These are phyloP conservation scores for Pseudotsuga menziesii DNA, from an alignment of 75 land plant genomes.

Conservation along the genomic window DNA sequence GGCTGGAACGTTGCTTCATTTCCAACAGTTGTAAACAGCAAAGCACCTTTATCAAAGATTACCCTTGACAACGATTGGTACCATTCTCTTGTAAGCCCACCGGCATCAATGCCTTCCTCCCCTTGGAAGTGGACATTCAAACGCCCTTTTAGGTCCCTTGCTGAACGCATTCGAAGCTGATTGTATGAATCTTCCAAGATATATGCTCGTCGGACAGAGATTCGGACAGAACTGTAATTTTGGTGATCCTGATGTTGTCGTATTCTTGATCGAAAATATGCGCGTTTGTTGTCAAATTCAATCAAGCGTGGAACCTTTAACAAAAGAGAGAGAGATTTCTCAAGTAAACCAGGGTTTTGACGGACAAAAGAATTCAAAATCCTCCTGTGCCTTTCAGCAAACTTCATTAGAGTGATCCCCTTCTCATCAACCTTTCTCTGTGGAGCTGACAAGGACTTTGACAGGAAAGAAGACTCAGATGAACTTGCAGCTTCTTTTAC, in stretches of 20 bases:
- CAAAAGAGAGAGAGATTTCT: constrained; percentile 91
- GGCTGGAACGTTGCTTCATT: constrained; percentile 98
- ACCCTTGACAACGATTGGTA: constrained; percentile 91
- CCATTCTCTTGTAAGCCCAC: constrained; percentile 98
- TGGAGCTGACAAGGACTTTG: constrained; percentile 8
- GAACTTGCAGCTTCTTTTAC: constrained; percentile 59
- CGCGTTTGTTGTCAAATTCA: constrained; percentile 95
- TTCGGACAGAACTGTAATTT: constrained; percentile 82
- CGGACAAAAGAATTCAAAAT: constrained; percentile 89
- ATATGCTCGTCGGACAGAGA: constrained; percentile 89
- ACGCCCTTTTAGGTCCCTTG: constrained; percentile 89
- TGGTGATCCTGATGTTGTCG: constrained; percentile 98
- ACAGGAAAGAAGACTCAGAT: constrained; percentile 26
- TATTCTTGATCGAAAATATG: constrained; percentile 87
- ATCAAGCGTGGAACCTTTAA: constrained; percentile 87
- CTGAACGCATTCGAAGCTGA: constrained; percentile 84
- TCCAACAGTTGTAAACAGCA: constrained; percentile 96
- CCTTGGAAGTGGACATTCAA: constrained; percentile 97
- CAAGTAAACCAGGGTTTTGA: constrained; percentile 91
- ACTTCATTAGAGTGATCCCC: constrained; percentile 65
- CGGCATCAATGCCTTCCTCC: constrained; percentile 99
- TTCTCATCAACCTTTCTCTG: constrained; percentile 57
- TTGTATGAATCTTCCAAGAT: constrained; percentile 98
- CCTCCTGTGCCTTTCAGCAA: constrained; percentile 89
- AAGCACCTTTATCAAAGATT: constrained; percentile 95